Base-by-base conservation (phyloP, 2,329 filamentous ascomycete species). In the Fusarium acutatum region DNA sequence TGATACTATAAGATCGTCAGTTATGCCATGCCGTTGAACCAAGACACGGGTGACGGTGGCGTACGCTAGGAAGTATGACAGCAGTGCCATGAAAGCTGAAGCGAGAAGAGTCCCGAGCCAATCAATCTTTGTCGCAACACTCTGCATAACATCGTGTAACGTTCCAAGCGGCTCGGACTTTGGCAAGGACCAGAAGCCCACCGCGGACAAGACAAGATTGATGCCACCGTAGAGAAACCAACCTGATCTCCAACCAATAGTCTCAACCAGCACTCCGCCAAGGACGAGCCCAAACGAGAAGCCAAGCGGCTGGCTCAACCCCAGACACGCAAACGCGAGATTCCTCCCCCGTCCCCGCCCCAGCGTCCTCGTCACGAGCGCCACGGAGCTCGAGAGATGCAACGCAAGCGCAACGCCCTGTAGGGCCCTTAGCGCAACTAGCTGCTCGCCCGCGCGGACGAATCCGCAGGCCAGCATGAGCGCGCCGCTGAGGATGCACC, bases 61-160 rank as follows among this genome's bases (percentile, higher is more conserved):
- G 80, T 75, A 87, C 85, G 86, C 86, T n/a, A 89, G 80, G n/a
- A 87, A 81, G 72, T 89, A 89, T 5, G 84, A 87, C 5, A 89
- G 77, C 59, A 88, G 77, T 1, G 84, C 85, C 67, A 90, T 80
- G 24, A 82, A 84, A 0, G 81, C 77, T 40, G 84, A 86, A 3
- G 84, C 84, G 7, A 89, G 81, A 1, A 83, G 28, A 1, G 86
- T 86, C 0, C 88, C 88, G 28, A 87, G 71, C 87, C 88, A 90
- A 69, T 90, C 88, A 49, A 90, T 84, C 20, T 88, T 85, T 2
- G 74, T 80, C 40, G 56, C 72, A 15, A 80, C 37, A 17, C 75
- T 65, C 5, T 43, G 28, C 34, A 74, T 74, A n/a, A 79, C 74
- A 49, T 72, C 75, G 53, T 46, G 69, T 56, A 76, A 65, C 15